Conservation (phyloP, 257 asterid genomes). For the Nicotiana benthamiana region DNA sequence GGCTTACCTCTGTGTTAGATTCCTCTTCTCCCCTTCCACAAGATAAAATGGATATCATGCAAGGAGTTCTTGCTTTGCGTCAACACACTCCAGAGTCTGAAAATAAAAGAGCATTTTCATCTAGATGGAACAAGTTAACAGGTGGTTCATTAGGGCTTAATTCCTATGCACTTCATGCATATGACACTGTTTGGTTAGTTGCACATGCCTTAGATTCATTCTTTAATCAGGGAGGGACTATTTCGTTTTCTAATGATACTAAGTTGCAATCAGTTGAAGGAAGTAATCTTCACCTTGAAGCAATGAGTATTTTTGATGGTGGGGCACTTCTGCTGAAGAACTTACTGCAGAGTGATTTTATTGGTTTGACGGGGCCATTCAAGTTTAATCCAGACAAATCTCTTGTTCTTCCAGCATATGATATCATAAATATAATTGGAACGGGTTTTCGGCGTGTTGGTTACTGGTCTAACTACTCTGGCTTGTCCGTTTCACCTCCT, state of each 20-base stretch:
- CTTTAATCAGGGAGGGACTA: conserved; percentile 55
- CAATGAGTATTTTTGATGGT: conserved; percentile 66
- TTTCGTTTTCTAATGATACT: conserved; percentile 64
- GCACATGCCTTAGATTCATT: conserved; percentile 77
- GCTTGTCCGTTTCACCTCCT: conserved; percentile 60
- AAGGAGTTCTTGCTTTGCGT: conserved; percentile 38
- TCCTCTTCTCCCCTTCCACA: conserved; percentile 26
- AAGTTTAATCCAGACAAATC: conserved; percentile 53
- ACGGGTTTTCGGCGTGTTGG: conserved; percentile 73
- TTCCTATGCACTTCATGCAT: conserved; percentile 69
- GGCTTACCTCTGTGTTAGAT: conserved; percentile 43
- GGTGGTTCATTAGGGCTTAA: conserved; percentile 53
- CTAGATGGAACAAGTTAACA: conserved; percentile 49
- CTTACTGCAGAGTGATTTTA: conserved; percentile 48
- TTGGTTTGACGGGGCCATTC: conserved; percentile 67
- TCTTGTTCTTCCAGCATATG: conserved; percentile 62
- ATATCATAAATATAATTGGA: conserved; percentile 68
- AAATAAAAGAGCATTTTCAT: conserved; percentile 39
- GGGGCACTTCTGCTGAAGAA: conserved; percentile 57
- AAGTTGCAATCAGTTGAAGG: conserved; percentile 32
- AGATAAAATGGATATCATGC: conserved; percentile 28
- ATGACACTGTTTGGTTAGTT: conserved; percentile 77
- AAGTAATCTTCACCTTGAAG: conserved; percentile 54
- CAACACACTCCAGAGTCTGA: conserved; percentile 38
- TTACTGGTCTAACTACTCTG: conserved; percentile 81